These are phyloP conservation scores for Eimeria maxima DNA, from an alignment of 169 alveolate species.

Conservation along the genomic window DNA sequence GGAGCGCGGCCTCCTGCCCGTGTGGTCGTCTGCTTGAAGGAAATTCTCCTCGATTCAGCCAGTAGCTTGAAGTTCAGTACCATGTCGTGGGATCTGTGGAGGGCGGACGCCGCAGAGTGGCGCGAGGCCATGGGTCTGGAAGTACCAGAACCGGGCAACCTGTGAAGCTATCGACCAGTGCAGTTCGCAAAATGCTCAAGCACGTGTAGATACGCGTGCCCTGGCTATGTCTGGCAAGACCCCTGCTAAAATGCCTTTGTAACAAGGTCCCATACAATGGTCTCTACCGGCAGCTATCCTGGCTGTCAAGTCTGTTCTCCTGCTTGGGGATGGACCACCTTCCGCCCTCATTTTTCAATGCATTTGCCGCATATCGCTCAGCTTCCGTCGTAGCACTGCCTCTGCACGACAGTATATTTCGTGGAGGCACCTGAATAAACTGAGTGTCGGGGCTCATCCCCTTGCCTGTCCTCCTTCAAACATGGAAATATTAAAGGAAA, in stretches of 20 bases:
- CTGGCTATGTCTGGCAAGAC: background rate
- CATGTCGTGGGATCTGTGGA: background rate
- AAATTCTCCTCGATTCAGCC: background rate
- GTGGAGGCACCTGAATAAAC: background rate
- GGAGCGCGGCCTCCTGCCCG: conserved; percentile 19
- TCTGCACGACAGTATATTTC: background rate
- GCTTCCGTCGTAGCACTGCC: background rate
- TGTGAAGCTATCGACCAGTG: background rate
- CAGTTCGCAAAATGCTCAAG: background rate
- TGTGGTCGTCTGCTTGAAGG: background rate
- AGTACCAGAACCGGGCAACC: background rate
- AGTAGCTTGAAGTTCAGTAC: background rate
- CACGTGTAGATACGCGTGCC: background rate
- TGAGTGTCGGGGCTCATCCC: background rate
- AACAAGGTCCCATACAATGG: background rate
- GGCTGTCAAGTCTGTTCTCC: background rate
- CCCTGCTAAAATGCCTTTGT: background rate
- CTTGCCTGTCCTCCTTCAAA: background rate
- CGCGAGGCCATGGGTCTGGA: background rate
- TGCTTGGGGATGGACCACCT: background rate
- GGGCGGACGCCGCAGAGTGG: background rate
- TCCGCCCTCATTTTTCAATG: background rate
- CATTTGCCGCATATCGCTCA: background rate
- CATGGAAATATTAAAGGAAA: background rate
- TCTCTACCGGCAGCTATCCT: background rate